Percentiles rank a stretch among this genome's conserved stretches.
Evolutionary conservation across 140 eudicot genomes (phyloP).

Genomic region (Oenanthe javanica): DNA sequence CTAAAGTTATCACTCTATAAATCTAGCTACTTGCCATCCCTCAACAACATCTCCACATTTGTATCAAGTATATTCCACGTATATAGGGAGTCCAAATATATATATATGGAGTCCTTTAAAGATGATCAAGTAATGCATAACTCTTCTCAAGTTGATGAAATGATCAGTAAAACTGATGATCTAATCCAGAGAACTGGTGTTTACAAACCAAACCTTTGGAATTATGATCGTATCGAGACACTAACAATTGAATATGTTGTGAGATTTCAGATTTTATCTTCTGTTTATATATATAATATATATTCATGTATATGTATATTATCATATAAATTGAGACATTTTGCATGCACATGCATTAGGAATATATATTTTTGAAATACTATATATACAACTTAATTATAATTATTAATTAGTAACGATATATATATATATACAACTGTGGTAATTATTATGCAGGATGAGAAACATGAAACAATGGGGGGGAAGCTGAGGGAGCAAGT

Average conservation of each 20-base stretch:
- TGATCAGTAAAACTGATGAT: not conserved
- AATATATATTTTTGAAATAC: not conserved
- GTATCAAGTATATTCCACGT: too few species aligned
- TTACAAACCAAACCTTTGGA: slow-evolving; percentile 61
- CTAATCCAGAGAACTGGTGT: slow-evolving; percentile 33
- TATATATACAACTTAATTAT: not conserved
- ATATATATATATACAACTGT: not conserved
- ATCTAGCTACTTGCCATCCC: too few species aligned
- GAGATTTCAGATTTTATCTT: too few species aligned
- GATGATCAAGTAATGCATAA: too few species aligned
- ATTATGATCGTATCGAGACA: slow-evolving; percentile 33
- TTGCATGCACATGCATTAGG: too few species aligned
- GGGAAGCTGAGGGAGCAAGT: slow-evolving; percentile 24
- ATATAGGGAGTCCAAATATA: too few species aligned
- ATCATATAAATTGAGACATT: too few species aligned
- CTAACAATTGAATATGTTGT: slow-evolving; percentile 25
- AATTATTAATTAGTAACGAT: not conserved
- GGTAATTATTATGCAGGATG: slow-evolving; percentile 20
- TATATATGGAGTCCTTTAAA: too few species aligned
- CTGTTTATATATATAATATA: too few species aligned
- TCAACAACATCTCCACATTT: too few species aligned
- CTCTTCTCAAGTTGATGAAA: not conserved
- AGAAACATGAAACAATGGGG: slow-evolving; percentile 13
- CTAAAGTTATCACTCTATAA: too few species aligned
- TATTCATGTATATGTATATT: too few species aligned